Evolutionary conservation across 2,329 filamentous ascomycete genomes (phyloP).

Genomic region (Fusarium palustre): DNA sequence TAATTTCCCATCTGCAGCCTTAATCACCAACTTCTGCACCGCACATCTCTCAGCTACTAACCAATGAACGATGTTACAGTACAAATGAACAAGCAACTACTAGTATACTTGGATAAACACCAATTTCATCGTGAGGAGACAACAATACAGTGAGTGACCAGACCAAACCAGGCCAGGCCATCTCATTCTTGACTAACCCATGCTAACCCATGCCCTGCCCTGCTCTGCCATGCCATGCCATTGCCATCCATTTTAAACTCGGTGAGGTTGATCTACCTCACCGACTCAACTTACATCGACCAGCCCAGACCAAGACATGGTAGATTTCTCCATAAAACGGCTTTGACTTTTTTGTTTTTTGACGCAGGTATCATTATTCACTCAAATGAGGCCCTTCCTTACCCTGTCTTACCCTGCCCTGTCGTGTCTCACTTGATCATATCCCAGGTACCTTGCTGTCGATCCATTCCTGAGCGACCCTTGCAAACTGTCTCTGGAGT

Average conservation of each 20-base stretch:
- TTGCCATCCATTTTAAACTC: conserved; percentile 23
- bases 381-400: conserved; percentile 31
- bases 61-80: neutral
- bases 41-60: neutral
- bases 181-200: neutral
- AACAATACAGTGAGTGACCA: neutral
- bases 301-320: conserved; percentile 17
- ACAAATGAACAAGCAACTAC: neutral
- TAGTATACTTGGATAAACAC: neutral
- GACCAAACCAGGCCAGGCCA: neutral
- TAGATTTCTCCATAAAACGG: conserved; percentile 29
- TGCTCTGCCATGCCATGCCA: neutral
- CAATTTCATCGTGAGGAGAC: neutral
- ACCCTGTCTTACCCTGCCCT: conserved; percentile 16
- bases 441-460: conserved; percentile 38
- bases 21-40: conserved; percentile 20
- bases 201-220: neutral
- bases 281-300: conserved; percentile 31
- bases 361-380: conserved; percentile 4
- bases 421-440: conserved; percentile 24
- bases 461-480: conserved; percentile 35
- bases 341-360: conserved; percentile 11
- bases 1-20: conserved; percentile 45
- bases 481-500: conserved; percentile 14
- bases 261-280: conserved; percentile 37